phyloP scores from a whole-genome alignment of 306 rosid genomes.

The Senna tora region DNA sequence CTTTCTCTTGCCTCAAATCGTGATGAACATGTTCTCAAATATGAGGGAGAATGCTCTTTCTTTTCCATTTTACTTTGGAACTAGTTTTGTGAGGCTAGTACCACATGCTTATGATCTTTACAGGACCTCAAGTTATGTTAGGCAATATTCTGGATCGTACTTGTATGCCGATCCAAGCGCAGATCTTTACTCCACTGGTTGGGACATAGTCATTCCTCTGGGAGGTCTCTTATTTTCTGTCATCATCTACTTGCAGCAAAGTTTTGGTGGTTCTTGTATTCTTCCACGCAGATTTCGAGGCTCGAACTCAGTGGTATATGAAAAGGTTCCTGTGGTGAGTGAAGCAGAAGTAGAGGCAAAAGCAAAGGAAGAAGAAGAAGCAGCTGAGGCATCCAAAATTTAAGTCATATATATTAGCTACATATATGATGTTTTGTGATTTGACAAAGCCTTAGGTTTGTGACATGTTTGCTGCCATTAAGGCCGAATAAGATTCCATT shows the following conservation, averaged over 20 bases:
- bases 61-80: constrained; percentile 44
- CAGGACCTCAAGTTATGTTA: constrained; percentile 27
- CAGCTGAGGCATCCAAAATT: no score
- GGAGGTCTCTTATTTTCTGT: constrained; percentile 37
- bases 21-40: constrained; percentile 38
- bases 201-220: constrained; percentile 42
- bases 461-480: no score
- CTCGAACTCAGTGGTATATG: constrained; percentile 11
- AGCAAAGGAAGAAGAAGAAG: no score
- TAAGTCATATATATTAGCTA: no score
- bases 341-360: constrained; percentile 32
- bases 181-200: constrained; percentile 40
- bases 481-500: no score
- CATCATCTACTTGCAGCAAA: constrained; percentile 55
- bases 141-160: background rate
- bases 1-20: constrained; percentile 55
- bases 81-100: constrained; percentile 38
- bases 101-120: constrained; percentile 58
- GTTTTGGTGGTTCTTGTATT: constrained; percentile 52
- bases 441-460: no score
- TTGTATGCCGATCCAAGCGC: constrained; percentile 34
- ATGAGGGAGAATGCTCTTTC: constrained; percentile 40
- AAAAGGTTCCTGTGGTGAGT: constrained; percentile 41
- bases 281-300: constrained; percentile 46
- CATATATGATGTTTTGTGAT: no score